A percentile compares a stretch with the other conserved stretches of the same genome.
phyloP scores from a whole-genome alignment of 331 rosid genomes.

The Acacia pycnantha region DNA sequence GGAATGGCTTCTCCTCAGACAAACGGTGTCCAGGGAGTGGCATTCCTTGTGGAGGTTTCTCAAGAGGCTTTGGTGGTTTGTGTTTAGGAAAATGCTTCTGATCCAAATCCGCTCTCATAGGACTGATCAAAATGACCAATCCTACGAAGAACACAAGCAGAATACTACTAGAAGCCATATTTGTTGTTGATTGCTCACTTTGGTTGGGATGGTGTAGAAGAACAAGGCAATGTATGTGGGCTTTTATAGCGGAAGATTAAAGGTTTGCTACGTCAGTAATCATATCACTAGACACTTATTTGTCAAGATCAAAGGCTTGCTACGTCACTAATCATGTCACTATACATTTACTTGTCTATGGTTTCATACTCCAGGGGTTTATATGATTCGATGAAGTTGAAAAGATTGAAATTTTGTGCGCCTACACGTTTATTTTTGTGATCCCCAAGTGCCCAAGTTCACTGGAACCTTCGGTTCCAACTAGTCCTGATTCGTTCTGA shows the following conservation, averaged over 20 bases:
- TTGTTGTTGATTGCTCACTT: neutral
- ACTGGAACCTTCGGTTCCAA: no score
- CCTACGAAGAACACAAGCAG: neutral
- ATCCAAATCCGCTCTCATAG: neutral
- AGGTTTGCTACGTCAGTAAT: neutral
- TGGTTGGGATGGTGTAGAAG: neutral
- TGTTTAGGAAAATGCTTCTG: neutral
- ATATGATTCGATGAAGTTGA: neutral
- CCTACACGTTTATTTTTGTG: neutral
- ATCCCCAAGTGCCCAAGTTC: neutral
- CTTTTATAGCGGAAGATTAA: neutral
- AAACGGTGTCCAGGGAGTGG: neutral
- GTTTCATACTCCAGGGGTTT: neutral
- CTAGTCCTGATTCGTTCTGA: no score
- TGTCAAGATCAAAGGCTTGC: neutral
- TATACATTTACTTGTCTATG: neutral
- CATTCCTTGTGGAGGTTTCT: neutral
- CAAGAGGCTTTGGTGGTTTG: neutral
- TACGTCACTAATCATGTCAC: slow-evolving; percentile 3
- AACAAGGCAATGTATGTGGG: neutral
- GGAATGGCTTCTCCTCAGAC: no score
- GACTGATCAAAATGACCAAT: neutral
- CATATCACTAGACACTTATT: neutral
- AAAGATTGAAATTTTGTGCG: neutral
- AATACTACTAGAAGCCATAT: neutral